phyloP scores from a whole-genome alignment of 495 filamentous ascomycete genomes.

The Penicillium longicatenatum region DNA sequence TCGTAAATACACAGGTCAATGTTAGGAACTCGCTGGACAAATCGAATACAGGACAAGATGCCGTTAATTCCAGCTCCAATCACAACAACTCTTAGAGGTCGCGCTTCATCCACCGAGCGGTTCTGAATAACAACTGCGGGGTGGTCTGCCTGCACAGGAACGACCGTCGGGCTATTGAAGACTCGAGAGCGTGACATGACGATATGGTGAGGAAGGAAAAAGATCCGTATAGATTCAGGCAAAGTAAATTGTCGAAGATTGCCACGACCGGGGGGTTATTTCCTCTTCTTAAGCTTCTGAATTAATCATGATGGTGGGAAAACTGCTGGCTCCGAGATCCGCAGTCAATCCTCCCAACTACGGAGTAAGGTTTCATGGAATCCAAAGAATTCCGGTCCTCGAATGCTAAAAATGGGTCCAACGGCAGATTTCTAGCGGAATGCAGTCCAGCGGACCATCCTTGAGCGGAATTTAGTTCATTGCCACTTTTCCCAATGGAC shows the following conservation, averaged over 20 bases:
- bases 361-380: background rate
- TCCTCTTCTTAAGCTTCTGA: background rate
- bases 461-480: background rate
- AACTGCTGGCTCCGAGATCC: background rate
- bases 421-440: background rate
- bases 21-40: slow-evolving; percentile 58
- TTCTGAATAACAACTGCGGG: slow-evolving; percentile 33
- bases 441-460: too few species aligned
- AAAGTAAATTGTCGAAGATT: background rate
- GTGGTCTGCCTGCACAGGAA: background rate
- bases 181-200: slow-evolving; percentile 20
- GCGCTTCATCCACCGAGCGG: slow-evolving; percentile 57
- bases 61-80: slow-evolving; percentile 70
- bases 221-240: background rate
- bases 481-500: background rate
- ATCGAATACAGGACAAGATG: slow-evolving; percentile 60
- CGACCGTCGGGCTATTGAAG: background rate
- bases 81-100: slow-evolving; percentile 58
- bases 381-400: background rate
- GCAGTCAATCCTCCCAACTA: too few species aligned
- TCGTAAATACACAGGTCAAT: slow-evolving; percentile 72
- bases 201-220: background rate
- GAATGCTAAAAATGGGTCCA: background rate
- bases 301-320: background rate
- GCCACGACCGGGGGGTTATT: background rate